phyloP scores from a whole-genome alignment of 1,284 basidiomycete genomes.

The Vanrija pseudolonga region DNA sequence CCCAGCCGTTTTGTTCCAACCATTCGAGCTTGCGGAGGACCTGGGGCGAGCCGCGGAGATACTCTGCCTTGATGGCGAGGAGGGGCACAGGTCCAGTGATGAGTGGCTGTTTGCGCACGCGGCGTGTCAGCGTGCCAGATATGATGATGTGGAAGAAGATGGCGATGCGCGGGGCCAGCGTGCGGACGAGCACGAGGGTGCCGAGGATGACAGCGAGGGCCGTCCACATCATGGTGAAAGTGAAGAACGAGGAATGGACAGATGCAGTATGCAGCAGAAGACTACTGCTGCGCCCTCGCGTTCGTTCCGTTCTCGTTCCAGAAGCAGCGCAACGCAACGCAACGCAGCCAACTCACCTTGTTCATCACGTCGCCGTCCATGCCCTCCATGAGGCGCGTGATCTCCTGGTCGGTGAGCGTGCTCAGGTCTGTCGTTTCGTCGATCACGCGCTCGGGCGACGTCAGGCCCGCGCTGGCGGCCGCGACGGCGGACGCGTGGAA shows the following conservation, averaged over 20 bases:
- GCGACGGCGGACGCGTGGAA: slow-evolving; percentile 10
- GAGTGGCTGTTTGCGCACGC: slow-evolving; percentile 34
- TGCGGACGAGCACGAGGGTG: not conserved
- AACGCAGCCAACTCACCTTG: slow-evolving; percentile 26
- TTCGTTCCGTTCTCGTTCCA: no score
- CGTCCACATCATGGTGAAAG: no score
- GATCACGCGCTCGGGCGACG: slow-evolving; percentile 30
- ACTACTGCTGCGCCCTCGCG: not conserved
- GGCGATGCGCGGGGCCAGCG: not conserved
- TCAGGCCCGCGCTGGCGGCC: slow-evolving; percentile 7
- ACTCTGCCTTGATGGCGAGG: slow-evolving; percentile 55
- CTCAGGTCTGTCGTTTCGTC: slow-evolving; percentile 46
- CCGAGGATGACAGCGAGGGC: no score
- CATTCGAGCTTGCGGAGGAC: slow-evolving; percentile 67
- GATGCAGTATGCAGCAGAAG: no score
- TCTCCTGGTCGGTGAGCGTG: slow-evolving; percentile 48
- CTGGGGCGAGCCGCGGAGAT: slow-evolving; percentile 56
- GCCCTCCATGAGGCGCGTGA: slow-evolving; percentile 44
- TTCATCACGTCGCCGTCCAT: slow-evolving; percentile 36
- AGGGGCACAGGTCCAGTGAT: slow-evolving; percentile 48
- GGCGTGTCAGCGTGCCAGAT: not conserved
- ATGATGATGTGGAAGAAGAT: not conserved
- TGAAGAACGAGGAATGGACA: no score
- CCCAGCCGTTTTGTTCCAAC: slow-evolving; percentile 58
- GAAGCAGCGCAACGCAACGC: no score